Evolutionary conservation across 305 asterid species (phyloP).

Genomic region (Fraxinus baroniana): DNA sequence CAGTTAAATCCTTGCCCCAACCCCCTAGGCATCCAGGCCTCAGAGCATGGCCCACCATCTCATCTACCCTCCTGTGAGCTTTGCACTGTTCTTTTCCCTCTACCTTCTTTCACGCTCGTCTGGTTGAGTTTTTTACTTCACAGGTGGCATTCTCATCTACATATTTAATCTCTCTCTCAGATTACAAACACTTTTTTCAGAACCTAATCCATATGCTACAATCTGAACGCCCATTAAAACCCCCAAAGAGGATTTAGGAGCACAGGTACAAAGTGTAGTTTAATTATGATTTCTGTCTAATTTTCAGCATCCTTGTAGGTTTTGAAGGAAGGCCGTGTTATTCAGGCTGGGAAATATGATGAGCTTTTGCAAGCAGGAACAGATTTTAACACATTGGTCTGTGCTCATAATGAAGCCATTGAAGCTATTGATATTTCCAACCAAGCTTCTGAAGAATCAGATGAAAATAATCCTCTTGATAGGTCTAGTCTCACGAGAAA

Average conservation of each 20-base stretch:
- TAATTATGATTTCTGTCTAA: slow-evolving; percentile 12
- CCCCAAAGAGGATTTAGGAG: background rate
- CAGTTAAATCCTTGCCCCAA: background rate
- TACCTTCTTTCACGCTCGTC: background rate
- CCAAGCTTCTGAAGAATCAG: slow-evolving; percentile 60
- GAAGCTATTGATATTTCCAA: slow-evolving; percentile 85
- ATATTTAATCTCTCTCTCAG: background rate
- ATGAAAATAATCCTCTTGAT: slow-evolving; percentile 48
- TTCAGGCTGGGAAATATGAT: slow-evolving; percentile 94
- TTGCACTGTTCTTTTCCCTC: background rate
- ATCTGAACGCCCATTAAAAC: background rate
- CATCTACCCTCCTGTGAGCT: background rate
- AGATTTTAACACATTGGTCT: slow-evolving; percentile 78
- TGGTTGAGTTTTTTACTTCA: background rate
- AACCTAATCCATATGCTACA: slow-evolving; percentile 7
- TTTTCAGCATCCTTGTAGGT: slow-evolving; percentile 44
- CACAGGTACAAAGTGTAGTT: background rate
- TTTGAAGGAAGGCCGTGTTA: slow-evolving; percentile 82
- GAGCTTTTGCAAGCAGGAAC: slow-evolving; percentile 97
- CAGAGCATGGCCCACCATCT: background rate
- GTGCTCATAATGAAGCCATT: slow-evolving; percentile 96
- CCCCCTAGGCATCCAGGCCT: background rate
- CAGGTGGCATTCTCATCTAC: background rate
- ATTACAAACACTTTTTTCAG: background rate
- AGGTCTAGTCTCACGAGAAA: slow-evolving; percentile 53